phyloP scores from a whole-genome alignment of 345 rosid genomes.

The Nephelium lappaceum region DNA sequence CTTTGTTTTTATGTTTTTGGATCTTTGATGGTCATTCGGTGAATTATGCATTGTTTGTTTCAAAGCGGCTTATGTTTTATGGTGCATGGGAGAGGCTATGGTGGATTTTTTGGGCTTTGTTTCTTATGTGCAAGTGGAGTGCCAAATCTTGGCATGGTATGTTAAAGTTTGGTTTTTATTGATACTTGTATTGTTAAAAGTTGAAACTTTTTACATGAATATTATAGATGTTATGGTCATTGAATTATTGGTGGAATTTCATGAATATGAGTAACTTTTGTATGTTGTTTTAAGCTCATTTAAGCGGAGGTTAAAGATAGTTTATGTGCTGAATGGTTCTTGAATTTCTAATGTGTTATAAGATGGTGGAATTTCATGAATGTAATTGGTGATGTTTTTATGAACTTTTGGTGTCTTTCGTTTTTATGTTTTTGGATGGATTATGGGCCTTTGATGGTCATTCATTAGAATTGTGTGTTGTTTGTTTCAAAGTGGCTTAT shows the following conservation, averaged over 20 bases:
- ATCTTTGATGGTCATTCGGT: neutral
- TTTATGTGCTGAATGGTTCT: neutral
- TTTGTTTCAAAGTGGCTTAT: slow-evolving; percentile 11
- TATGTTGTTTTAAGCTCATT: neutral
- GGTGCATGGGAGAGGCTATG: neutral
- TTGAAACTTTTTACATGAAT: too few species aligned
- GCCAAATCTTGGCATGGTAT: slow-evolving; percentile 46
- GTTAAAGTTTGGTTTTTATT: slow-evolving; percentile 1
- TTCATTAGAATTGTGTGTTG: neutral
- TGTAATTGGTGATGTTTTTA: neutral
- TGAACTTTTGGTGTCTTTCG: neutral
- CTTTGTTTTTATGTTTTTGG: too few species aligned
- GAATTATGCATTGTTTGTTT: slow-evolving; percentile 4
- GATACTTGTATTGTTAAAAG: neutral
- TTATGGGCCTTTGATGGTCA: slow-evolving; percentile 1
- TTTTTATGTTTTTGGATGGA: neutral
- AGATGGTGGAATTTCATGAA: too few species aligned
- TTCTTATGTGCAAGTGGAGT: slow-evolving; percentile 64
- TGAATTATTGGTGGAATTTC: neutral
- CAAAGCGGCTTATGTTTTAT: slow-evolving; percentile 3
- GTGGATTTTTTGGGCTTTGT: neutral
- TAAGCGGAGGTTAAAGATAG: neutral
- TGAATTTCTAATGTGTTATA: too few species aligned
- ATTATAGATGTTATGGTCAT: neutral
- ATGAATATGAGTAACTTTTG: neutral